Evolutionary conservation across 2,329 filamentous ascomycete genomes (phyloP), one percentile per base, ranked within the genome.

Genomic region (Pseudogymnoascus sp.): DNA sequence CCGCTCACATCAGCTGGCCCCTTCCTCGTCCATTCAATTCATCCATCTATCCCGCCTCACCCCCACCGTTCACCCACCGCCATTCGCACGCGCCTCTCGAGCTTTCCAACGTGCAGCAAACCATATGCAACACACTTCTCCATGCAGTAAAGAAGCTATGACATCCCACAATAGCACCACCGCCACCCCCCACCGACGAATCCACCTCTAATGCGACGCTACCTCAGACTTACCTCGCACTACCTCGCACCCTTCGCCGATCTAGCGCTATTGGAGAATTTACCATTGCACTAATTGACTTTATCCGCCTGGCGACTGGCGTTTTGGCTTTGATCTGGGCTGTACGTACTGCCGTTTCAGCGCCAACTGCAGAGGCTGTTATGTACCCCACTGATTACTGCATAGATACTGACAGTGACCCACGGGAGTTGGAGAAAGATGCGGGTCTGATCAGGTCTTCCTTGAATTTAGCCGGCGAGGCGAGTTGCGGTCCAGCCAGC

Each of bases 61-160:
- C 41, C 23, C 41, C 38, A 41, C 37, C 18, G 18, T 2, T 2
- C 18, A 9, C 37, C 21, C 41, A 48, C 41, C 41, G 41, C 41
- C 23, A 28, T 28, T 28, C 41, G 41, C 41, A 48, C 41, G 41
- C 41, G 41, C 41, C 41, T 48, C 45, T 30, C 9, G n/a, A 52
- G 45, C 45, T 52, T 52, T 19, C 23, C 8, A 52, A 19, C 19
- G 6, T 18, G n/a, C 35, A 18, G 34, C 6, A 35, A n/a, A n/a
- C n/a, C 34, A 21, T 5, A 5, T 13, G 12, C n/a, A 28, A 26
- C 30, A 30, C 45, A 18, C 45, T 52, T 52, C 45, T 52, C 45
- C 45, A 52, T 52, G n/a, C 5, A 52, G 45, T 52, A 52, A 52
- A 52, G 45, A 52, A 52, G 45, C 45, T 52, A 52, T 52, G 45